A percentile compares a stretch with the other conserved stretches of the same genome.
Evolutionary conservation across 345 rosid genomes (phyloP).

Genomic region (Ailanthus altissimus): DNA sequence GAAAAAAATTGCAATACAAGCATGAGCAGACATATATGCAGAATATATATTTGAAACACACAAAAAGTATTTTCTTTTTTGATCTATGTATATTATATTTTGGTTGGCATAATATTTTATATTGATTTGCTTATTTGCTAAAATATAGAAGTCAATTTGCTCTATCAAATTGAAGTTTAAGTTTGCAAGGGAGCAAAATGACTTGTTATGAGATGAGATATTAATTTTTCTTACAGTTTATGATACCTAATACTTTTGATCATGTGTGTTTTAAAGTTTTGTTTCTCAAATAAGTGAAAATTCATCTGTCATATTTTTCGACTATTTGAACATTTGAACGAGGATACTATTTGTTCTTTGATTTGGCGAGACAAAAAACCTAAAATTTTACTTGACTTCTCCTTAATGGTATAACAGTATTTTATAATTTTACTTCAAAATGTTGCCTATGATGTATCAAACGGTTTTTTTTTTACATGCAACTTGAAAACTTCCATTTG

Average conservation of each 20-base stretch:
- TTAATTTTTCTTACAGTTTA: not conserved
- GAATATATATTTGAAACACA: too few relatives aligned
- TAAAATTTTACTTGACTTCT: not conserved
- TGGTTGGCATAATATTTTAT: too few relatives aligned
- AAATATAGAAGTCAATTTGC: too few relatives aligned
- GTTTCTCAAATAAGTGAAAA: not conserved
- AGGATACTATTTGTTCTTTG: not conserved
- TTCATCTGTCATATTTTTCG: not conserved
- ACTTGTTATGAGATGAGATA: not conserved
- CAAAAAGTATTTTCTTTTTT: too few relatives aligned
- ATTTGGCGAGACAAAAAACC: not conserved
- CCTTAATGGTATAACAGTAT: not conserved
- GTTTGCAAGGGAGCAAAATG: not conserved
- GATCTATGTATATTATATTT: too few relatives aligned
- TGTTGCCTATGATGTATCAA: not conserved
- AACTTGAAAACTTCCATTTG: not conserved
- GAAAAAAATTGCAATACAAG: too few relatives aligned
- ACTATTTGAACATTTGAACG: not conserved
- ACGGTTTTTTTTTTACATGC: not conserved
- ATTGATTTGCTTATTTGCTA: too few relatives aligned
- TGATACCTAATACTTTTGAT: not conserved
- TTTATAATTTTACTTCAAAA: not conserved
- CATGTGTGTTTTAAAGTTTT: not conserved
- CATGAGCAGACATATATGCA: too few relatives aligned
- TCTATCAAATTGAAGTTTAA: not conserved